Percentiles rank a stretch among this genome's conserved stretches.
Conservation (phyloP, 768 basidiomycete genomes). For the Pisolithus marmoratus region DNA sequence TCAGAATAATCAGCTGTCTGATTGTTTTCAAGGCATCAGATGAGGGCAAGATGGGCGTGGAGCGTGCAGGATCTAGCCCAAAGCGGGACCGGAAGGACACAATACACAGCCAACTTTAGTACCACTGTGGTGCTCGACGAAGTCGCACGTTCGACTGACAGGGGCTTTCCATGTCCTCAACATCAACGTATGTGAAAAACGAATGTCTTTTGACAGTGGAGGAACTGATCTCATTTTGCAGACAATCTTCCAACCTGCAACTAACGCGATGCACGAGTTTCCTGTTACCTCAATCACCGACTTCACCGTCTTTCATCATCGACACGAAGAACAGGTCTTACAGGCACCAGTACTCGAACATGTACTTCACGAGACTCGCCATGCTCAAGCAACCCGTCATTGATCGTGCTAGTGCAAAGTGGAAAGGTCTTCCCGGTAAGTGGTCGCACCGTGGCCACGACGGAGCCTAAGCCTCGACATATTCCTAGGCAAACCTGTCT, state of each 20-base stretch:
- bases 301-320: constrained; percentile 38
- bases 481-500: constrained; percentile 53
- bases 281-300: constrained; percentile 22
- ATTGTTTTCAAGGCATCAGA: no score
- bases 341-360: constrained; percentile 66
- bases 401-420: constrained; percentile 42
- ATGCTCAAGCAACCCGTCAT: constrained; percentile 44
- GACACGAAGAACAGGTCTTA: constrained; percentile 45
- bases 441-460: background rate
- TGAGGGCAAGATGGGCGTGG: background rate
- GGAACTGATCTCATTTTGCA: constrained; percentile 6
- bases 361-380: constrained; percentile 59
- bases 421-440: constrained; percentile 43
- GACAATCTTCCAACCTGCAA: constrained; percentile 16
- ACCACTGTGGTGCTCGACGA: background rate
- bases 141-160: background rate
- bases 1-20: no score
- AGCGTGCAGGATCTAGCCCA: background rate
- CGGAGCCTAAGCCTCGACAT: background rate
- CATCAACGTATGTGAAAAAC: constrained; percentile 2
- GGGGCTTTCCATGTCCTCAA: background rate
- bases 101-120: background rate
- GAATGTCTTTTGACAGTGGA: background rate
- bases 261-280: constrained; percentile 25
- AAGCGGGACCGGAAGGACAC: background rate